Conservation (phyloP, 1,139 yeast genomes). For the Casaregolazyma lundiana region DNA sequence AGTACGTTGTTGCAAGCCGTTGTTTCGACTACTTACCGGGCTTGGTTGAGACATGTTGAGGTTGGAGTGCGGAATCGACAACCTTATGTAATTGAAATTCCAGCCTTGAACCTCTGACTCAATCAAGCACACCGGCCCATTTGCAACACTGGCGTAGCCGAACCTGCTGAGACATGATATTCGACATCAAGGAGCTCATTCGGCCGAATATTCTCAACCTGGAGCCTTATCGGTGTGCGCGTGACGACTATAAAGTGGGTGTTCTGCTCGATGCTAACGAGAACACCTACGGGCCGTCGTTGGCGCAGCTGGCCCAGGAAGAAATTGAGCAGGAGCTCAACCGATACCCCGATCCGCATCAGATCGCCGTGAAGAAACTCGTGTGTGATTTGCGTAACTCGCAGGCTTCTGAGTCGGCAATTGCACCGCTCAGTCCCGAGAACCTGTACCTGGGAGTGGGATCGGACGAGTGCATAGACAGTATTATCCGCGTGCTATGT, state of each 20-base stretch:
- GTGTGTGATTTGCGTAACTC: constrained; percentile 66
- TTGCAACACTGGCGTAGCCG: not conserved
- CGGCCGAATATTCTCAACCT: constrained; percentile 78
- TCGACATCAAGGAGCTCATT: constrained; percentile 56
- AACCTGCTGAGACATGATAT: constrained; percentile 20
- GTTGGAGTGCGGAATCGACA: no score
- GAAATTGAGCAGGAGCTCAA: constrained; percentile 53
- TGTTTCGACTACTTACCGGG: not conserved
- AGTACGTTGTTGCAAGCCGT: not conserved
- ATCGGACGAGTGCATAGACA: constrained; percentile 92
- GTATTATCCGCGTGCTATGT: constrained; percentile 80
- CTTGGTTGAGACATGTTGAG: no score
- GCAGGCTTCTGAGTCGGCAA: constrained; percentile 27
- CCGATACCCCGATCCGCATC: constrained; percentile 97
- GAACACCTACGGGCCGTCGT: constrained; percentile 87
- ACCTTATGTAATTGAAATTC: no score
- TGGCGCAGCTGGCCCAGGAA: constrained; percentile 36
- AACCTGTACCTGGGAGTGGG: constrained; percentile 95
- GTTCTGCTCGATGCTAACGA: constrained; percentile 91
- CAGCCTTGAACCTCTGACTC: no score
- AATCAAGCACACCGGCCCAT: not conserved
- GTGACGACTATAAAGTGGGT: constrained; percentile 88
- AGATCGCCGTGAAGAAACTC: constrained; percentile 66
- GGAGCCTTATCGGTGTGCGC: constrained; percentile 92
- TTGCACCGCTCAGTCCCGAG: constrained; percentile 45